These are phyloP conservation scores for Hypsizygus ulmarius DNA, from an alignment of 1,284 basidiomycete species.

Conservation along the genomic window DNA sequence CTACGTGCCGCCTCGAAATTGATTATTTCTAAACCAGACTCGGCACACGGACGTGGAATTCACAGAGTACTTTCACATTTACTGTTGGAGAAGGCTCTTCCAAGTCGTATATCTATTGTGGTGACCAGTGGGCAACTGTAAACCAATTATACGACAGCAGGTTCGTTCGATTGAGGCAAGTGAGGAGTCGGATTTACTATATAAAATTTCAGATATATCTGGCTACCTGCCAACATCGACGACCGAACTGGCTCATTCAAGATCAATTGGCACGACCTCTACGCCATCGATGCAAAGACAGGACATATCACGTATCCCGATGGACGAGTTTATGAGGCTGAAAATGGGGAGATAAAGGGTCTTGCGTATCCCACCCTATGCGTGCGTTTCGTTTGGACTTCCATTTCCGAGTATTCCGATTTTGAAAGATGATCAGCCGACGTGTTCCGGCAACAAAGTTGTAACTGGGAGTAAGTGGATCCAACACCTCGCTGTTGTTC, in stretches of 20 bases:
- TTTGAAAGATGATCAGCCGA: conserved; percentile 15
- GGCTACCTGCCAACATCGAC: conserved; percentile 29
- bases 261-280: conserved; percentile 29
- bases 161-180: conserved; percentile 8
- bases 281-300: conserved; percentile 26
- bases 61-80: conserved; percentile 29
- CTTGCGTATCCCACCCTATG: conserved; percentile 23
- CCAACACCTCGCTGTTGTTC: background rate
- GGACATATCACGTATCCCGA: conserved; percentile 22
- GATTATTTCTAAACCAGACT: conserved; percentile 8
- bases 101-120: conserved; percentile 29
- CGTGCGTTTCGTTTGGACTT: conserved; percentile 9
- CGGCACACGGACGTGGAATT: conserved; percentile 30
- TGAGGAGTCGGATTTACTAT: background rate
- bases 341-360: conserved; percentile 22
- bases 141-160: conserved; percentile 22
- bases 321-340: conserved; percentile 27
- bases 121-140: conserved; percentile 27
- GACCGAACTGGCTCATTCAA: conserved; percentile 25
- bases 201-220: conserved; percentile 24
- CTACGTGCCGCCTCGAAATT: background rate
- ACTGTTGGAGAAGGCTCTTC: conserved; percentile 21
- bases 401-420: background rate
- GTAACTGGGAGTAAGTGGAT: conserved; percentile 22
- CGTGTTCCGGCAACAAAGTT: conserved; percentile 20